These are phyloP conservation scores for Cyberlindnera petersonii DNA, from an alignment of 805 yeast species.

Conservation along the genomic window DNA sequence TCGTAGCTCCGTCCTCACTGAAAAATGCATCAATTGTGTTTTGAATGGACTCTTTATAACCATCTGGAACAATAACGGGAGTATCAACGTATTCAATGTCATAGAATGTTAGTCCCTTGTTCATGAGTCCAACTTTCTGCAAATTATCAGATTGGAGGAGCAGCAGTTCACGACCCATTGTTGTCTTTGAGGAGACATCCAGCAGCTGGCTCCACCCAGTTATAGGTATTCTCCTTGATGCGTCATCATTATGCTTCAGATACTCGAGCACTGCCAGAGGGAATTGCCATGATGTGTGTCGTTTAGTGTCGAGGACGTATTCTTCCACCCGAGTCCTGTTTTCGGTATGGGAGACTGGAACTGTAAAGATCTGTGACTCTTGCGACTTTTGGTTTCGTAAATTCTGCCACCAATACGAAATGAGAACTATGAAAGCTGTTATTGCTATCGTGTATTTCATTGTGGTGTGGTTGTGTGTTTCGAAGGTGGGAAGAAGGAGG, in stretches of 20 bases:
- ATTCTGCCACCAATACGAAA: neutral
- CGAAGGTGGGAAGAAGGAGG: too few species aligned
- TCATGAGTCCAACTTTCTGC: constrained; percentile 19
- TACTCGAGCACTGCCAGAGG: constrained; percentile 8
- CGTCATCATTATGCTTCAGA: neutral
- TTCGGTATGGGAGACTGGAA: constrained; percentile 3
- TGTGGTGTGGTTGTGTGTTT: too few species aligned
- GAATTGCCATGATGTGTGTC: constrained; percentile 10
- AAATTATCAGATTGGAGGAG: constrained; percentile 11
- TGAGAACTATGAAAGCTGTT: neutral
- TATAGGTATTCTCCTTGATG: constrained; percentile 10
- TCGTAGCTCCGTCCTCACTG: neutral
- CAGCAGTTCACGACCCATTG: constrained; percentile 16
- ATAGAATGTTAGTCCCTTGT: constrained; percentile 7
- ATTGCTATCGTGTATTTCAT: neutral
- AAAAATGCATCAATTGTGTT: constrained; percentile 2
- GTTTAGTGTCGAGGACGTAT: neutral
- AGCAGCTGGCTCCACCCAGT: constrained; percentile 18
- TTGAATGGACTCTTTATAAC: constrained; percentile 1
- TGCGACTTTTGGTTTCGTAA: neutral
- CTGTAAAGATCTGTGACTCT: constrained; percentile 8
- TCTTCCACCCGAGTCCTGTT: constrained; percentile 4
- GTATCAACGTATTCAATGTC: constrained; percentile 3
- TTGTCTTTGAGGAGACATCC: constrained; percentile 17
- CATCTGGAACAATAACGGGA: neutral